These are phyloP conservation scores for Avicennia marina DNA, from an alignment of 257 asterid genomes.

Conservation along the genomic window DNA sequence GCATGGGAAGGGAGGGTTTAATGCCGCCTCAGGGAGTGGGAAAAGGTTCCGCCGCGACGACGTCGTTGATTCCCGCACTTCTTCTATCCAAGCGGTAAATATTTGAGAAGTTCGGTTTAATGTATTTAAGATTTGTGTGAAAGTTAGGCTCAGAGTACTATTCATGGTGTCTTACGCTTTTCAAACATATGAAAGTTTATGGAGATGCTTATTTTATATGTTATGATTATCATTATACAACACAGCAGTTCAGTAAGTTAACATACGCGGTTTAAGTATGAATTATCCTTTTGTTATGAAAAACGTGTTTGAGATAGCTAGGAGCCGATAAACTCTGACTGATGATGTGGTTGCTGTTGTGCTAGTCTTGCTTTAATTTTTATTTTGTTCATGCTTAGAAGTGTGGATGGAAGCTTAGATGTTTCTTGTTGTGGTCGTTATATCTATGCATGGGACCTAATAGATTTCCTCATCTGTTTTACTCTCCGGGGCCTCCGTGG, in stretches of 20 bases:
- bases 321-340: not conserved
- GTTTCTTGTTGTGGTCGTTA: not conserved
- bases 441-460: not conserved
- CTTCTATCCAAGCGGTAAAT: slow-evolving; percentile 56
- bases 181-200: too few species aligned
- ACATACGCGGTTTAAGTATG: too few species aligned
- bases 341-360: not conserved
- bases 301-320: not conserved
- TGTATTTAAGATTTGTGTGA: too few species aligned
- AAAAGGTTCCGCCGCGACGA: slow-evolving; percentile 63
- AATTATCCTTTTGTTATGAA: not conserved
- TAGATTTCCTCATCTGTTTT: slow-evolving; percentile 5
- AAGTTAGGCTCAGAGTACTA: too few species aligned
- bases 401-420: not conserved
- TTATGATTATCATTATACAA: too few species aligned
- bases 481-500: slow-evolving; percentile 70
- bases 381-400: too few species aligned
- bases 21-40: slow-evolving; percentile 58
- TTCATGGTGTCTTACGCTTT: too few species aligned
- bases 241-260: too few species aligned
- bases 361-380: not conserved
- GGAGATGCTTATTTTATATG: too few species aligned
- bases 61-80: slow-evolving; percentile 57
- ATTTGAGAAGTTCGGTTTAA: not conserved
- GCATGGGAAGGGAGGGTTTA: slow-evolving; percentile 64